These are phyloP conservation scores for Populus davidiana DNA, from an alignment of 345 rosid species.

Conservation along the genomic window DNA sequence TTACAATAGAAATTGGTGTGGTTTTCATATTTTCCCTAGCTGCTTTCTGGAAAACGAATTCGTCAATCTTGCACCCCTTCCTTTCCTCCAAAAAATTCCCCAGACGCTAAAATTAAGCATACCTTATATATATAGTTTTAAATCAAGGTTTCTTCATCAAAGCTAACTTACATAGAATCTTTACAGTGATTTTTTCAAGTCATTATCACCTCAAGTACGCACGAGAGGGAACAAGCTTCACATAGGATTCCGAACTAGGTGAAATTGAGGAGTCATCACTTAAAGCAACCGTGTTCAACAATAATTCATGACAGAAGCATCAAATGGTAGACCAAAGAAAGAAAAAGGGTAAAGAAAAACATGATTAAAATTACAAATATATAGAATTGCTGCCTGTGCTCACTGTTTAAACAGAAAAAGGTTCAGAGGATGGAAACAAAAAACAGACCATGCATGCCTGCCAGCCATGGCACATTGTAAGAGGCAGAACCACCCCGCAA, in stretches of 20 bases:
- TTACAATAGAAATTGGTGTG: too few relatives aligned
- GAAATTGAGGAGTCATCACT: not conserved
- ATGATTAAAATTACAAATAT: not conserved
- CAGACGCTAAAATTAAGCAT: too few relatives aligned
- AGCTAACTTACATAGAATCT: too few relatives aligned
- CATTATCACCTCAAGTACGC: not conserved
- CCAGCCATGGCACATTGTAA: slow-evolving; percentile 32
- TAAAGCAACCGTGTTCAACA: not conserved
- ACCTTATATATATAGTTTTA: too few relatives aligned
- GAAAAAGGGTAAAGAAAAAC: not conserved
- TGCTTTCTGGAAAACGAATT: too few relatives aligned
- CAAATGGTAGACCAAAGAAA: not conserved
- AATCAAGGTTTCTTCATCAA: not conserved
- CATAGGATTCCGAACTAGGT: not conserved
- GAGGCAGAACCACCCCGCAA: slow-evolving; percentile 35
- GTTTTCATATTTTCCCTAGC: too few relatives aligned
- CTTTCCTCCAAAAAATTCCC: too few relatives aligned
- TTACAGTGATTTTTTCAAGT: too few relatives aligned
- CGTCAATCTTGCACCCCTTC: too few relatives aligned
- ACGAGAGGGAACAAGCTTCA: not conserved
- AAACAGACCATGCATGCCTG: slow-evolving; percentile 17
- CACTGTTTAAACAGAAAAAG: slow-evolving; percentile 17
- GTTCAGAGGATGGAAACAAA: slow-evolving; percentile 29
- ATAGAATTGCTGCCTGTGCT: not conserved
- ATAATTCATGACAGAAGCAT: not conserved